Evolutionary conservation across 139 green algal species (phyloP), one percentile per base, ranked within the genome.

Genomic region (Micractinium conductrix): DNA sequence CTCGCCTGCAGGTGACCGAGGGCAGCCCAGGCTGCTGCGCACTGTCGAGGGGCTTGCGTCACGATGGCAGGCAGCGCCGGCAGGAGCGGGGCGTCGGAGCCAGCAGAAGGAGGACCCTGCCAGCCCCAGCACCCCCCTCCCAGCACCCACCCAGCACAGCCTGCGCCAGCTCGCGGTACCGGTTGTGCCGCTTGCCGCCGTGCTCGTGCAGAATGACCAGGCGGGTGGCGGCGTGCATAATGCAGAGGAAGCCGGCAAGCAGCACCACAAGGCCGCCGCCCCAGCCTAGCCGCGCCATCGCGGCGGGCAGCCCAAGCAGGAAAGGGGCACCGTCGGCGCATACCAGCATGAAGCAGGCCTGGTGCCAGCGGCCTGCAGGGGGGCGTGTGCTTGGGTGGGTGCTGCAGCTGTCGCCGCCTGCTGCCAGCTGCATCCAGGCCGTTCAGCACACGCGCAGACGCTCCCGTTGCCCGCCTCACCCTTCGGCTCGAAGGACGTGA

Each of bases 201-300:
- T 68, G 44, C 65, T 84, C 79, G 21, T 76, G 63, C 63, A 84
- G 44, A 17, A 24, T 35, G n/a, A 72, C 79, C 21, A 76, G n/a
- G 44, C 44, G 44, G 21, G 79, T 84, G 45, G 79, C 79, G 7
- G 55, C 38, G 35, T 67, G 62, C 44, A 84, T 43, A 19, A 76
- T 76, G 63, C 44, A 67, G 44, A 45, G 17, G 40, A 55, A 84
- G 33, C 38, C 63, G 2, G 35, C 33, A 21, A 69, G 33, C 63
- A 84, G 37, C 33, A 40, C 63, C 2, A 44, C n/a, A 0, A 43
- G 30, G 21, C 79, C 79, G 33, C 63, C 63, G 21, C 44, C 65
- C 79, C 79, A 84, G 79, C 79, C 79, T 21, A 84, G 79, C 16
- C 44, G 63, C 44, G 79, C 79, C 43, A 84, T 50, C 6, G 79